Percentiles rank a stretch among this genome's conserved stretches.
phyloP scores from a whole-genome alignment of 1,284 basidiomycete species.

The Athelia sp. region DNA sequence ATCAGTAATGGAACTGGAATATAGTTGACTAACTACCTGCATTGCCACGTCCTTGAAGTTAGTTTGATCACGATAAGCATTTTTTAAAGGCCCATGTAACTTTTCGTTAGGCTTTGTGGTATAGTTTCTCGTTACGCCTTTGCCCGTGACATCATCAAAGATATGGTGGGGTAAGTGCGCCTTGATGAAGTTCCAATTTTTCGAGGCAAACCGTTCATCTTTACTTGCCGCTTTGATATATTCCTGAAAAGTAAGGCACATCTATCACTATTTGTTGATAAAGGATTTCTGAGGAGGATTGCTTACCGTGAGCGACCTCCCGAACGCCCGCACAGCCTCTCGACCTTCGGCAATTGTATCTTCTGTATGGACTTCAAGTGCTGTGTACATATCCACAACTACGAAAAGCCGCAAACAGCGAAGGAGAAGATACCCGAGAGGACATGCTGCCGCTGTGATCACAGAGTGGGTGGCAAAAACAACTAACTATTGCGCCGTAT shows the following conservation, averaged over 20 bases:
- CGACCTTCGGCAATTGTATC: constrained; percentile 20
- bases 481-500: constrained; percentile 15
- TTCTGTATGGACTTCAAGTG: constrained; percentile 25
- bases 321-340: constrained; percentile 15
- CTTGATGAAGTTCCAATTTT: constrained; percentile 33
- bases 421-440: constrained; percentile 18
- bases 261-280: background rate
- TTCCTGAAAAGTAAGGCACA: background rate
- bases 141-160: constrained; percentile 25
- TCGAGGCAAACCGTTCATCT: constrained; percentile 4
- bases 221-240: background rate
- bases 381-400: constrained; percentile 23
- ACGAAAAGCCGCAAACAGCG: constrained; percentile 23
- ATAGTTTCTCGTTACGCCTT: constrained; percentile 25
- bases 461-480: constrained; percentile 25
- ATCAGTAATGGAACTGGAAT: background rate
- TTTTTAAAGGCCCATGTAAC: constrained; percentile 23
- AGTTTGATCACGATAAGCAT: constrained; percentile 18
- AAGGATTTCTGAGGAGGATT: constrained; percentile 3
- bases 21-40: constrained; percentile 19
- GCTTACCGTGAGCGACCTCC: constrained; percentile 15
- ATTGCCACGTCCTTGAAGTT: constrained; percentile 28
- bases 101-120: constrained; percentile 29
- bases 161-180: constrained; percentile 24
- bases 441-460: constrained; percentile 8